These are phyloP conservation scores for Elaeagnus macrophylla DNA, from an alignment of 306 rosid species.

Conservation along the genomic window DNA sequence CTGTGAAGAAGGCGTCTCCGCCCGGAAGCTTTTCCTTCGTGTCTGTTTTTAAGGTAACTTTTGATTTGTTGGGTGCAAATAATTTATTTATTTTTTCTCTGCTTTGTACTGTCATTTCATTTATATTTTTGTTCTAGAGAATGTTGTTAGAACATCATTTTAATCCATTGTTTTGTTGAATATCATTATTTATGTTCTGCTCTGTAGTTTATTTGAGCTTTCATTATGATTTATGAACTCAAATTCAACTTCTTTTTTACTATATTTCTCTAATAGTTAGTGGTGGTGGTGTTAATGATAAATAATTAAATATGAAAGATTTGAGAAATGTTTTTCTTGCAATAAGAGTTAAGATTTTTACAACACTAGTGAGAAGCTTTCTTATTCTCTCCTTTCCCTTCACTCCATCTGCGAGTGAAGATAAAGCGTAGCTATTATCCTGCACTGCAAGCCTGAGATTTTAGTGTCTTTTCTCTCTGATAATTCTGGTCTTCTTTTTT, in stretches of 20 bases:
- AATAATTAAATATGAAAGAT: too few species aligned
- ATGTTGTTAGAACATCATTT: too few species aligned
- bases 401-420: not conserved
- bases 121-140: not conserved
- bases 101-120: not conserved
- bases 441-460: not conserved
- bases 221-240: too few species aligned
- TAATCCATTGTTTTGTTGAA: too few species aligned
- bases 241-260: too few species aligned
- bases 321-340: too few species aligned
- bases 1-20: conserved; percentile 39
- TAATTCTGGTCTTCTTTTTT: not conserved
- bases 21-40: conserved; percentile 30
- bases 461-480: not conserved
- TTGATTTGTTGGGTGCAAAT: not conserved
- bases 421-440: not conserved
- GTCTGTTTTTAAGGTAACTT: conserved; percentile 65
- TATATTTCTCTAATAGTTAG: too few species aligned
- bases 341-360: too few species aligned
- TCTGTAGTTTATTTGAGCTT: too few species aligned
- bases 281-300: too few species aligned
- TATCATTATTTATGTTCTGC: too few species aligned
- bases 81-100: not conserved
- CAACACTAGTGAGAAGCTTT: too few species aligned
- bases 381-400: not conserved